Base-by-base conservation (phyloP, 345 rosid species). In the Bretschneidera sinensis region DNA sequence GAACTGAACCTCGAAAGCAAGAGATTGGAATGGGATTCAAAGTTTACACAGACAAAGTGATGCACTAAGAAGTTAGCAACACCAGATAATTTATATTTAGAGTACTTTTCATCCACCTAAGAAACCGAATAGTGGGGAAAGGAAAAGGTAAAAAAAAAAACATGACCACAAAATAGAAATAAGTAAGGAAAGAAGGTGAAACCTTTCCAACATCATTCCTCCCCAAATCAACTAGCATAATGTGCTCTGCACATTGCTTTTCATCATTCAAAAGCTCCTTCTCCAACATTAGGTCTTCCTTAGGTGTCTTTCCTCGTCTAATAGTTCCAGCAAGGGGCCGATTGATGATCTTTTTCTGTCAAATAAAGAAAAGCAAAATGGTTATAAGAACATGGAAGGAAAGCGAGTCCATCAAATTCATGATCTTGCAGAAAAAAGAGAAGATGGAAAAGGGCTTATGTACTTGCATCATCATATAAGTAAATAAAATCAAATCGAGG, bases 191-290 rank as follows among this genome's bases (percentile, higher is more conserved):
- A 52, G 61, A 51, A 21, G 24, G 25, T 34, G n/a, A 33, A 74
- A 90, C 99, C 99, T 87, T 90, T 67, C 99, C 99, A 55, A 92
- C 99, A 71, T 92, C 99, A 28, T 94, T 94, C 72, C 99, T 83
- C 52, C 99, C 99, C 76, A 94, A 78, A 76, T 94, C 99, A 66
- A 94, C 97, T 18, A 94, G 85, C 99, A 94, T 87, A 57, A 90
- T 87, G 77, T 92, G 98, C 74, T 92, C 97, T 14, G 97, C 97
- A 54, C 97, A 83, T 67, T 92, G 96, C 78, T 92, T 92, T 65
- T 84, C 85, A 78, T 89, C 95, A 57, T 77, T 84, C 65, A 92
- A 68, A 65, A 92, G 96, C 77, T 83, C 87, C 61, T 79, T 76
- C 71, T 85, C 94, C 65, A 89, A 55, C 80, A 83, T 76, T 23